Base-by-base conservation (phyloP, 2,329 filamentous ascomycete species). In the Metarhizium humberi region DNA sequence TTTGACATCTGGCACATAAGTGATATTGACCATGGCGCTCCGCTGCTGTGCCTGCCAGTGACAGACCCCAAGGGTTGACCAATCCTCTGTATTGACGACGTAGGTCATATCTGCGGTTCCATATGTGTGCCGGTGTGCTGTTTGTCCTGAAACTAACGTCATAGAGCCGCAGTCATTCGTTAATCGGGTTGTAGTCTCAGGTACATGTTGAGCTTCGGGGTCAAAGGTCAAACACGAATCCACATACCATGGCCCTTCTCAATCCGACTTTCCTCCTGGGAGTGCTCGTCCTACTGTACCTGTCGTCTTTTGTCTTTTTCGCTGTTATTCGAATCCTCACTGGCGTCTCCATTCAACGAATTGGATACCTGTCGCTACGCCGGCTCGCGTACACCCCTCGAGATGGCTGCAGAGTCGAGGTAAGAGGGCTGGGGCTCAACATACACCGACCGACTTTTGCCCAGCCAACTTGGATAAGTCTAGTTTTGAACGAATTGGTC, bases 391-490 rank as follows among this genome's bases (percentile, higher is more conserved):
- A 95, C 70, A 90, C 89, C 14, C 90, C 90, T 32, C 86, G 81
- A 71, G 90, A 96, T 80, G 94, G 94, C 63, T 76, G 96, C 65
- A 87, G 87, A 64, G 84, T 99, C 70, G 90, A 96, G 70, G 85
- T 99, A 55, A 85, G 94, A 52, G 90, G 92, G 52, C 78, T 99
- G 53, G 91, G 94, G 48, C 78, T 99, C 63, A 87, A 89, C 56
- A 73, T 97, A 59, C 94, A 99, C 72, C 85, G 92, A 4, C 94
- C 94, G 13, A 97, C 94, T 6, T 97, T 99, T 72, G 90, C 92
- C 50, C 91, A 97, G 69, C 94, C 94, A 48, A 97, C 95, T 59
- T 97, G 92, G 91, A 76, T 96, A 63, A 97, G 92, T 69, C 78
- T 99, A 52, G 88, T 94, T 8, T 73, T 99, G 57, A 89, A 84